Evolutionary conservation across 1,139 yeast species (phyloP), one percentile per base, ranked within the genome.

Genomic region (Pichia cactophila): DNA sequence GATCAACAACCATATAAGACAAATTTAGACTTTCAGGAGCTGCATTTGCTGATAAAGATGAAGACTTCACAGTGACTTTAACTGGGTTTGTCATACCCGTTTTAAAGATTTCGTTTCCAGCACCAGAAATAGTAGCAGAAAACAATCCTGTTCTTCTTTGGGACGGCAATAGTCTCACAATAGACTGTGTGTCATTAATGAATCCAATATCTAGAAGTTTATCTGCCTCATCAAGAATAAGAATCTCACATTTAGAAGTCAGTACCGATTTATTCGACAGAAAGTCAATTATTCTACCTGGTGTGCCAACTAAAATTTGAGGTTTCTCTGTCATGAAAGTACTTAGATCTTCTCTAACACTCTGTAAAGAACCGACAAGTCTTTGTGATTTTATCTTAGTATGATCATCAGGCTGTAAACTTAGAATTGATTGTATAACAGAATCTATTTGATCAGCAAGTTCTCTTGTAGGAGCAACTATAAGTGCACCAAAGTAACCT

Each of bases 81-180:
- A 89, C 95, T 0, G 97, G 97, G 61, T 90, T 89, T 52, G 95
- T 75, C 78, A 90, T 78, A 16, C 97, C 96, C 0, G 90, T 80
- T 56, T 80, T 77, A 66, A 83, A 83, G 23, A 85, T 76, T 43
- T 75, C 73, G 49, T 74, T 71, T 17, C 87, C 89, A 0, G 96
- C 96, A 45, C 87, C 80, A 1, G 87, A 78, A 43, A 90, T 78
- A 0, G 97, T 90, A 1, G 97, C 97, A 1, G 96, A 87, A 63
- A 89, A 90, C 33, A 90, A 71, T 1, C 98, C 98, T 0, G 96
- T 89, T 61, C 98, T 76, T 61, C 96, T 79, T 68, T 92, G 98
- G 59, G 86, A 84, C 0, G 98, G 96, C 39, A 90, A 69, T 44
- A 74, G 68, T 46, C 78, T 74, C 43, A 89, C 71, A 33, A 89